Base-by-base conservation (phyloP, 2,329 filamentous ascomycete genomes). In the Fulvia fulva region DNA sequence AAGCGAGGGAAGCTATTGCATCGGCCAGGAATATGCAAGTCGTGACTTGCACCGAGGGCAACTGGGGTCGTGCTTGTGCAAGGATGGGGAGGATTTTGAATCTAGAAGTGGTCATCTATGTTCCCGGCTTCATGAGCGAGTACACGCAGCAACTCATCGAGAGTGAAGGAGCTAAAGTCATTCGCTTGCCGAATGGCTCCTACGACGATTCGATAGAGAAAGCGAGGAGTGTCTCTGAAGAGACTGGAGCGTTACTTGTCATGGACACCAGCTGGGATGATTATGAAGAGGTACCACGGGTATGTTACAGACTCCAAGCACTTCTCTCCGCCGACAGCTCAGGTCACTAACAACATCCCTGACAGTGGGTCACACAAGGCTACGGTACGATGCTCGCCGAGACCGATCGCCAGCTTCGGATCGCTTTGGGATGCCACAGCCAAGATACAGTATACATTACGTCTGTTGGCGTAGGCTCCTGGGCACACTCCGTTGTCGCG, bases 311-410 rank as follows among this genome's bases (percentile, higher is more conserved):
- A n/a, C n/a, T n/a, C n/a, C n/a, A n/a, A n/a, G n/a, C n/a, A n/a
- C n/a, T n/a, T n/a, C 47, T 23, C 25, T 30, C 21, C 16, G 14
- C 37, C 19, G 16, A 3, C 14, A 41, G 19, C 8, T 41, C 14
- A n/a, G 14, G 16, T 41, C 37, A 41, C 37, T 41, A n/a, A 41
- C 8, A 23, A 37, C 12, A 19, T 41, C 5, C n/a, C 14, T 19
- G 5, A n/a, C 34, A 83, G 71, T 91, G 87, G 85, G 87, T 92
- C 22, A 87, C 91, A 0, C 85, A 93, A 60, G 90, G 90, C 0
- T 94, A 93, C 66, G 79, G 78, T 4, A 91, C 88, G 0, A 87
- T 92, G 81, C 76, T 92, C 61, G 70, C 74, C 2, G 90, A 94
- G 68, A 76, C 84, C 0, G 87, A 91, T 51, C 70, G 77, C 21